Evolutionary conservation across 352 stramenopile species (phyloP), one percentile per base, ranked within the genome.

Genomic region (Phytophthora ohioensis): DNA sequence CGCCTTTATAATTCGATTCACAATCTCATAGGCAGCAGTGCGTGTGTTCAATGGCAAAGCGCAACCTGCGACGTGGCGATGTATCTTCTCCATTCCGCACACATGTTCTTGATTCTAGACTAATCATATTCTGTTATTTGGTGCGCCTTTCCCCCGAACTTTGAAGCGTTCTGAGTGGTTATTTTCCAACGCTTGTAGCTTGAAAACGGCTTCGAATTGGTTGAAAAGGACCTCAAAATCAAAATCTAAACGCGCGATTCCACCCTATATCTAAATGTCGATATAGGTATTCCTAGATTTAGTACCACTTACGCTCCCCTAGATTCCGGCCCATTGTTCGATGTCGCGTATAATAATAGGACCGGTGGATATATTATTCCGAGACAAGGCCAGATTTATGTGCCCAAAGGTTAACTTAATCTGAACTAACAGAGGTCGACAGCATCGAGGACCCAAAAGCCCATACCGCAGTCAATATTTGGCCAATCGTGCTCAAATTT

Each of bases 211-310:
- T 53, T 42, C 11, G 41, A 21, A 60, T 60, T 60, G 53, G 38
- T 27, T 39, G 2, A 60, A 60, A 59, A 0, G 0, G 32, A 57
- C 5, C 32, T 43, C 34, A 57, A 43, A 57, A 45, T 15, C 49
- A 9, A 3, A 57, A n/a, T 57, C 32, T 57, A 30, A 13, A 49
- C 35, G 11, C 36, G 5, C 8, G 8, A 35, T 58, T 58, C 0
- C 8, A 58, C 34, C 52, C 6, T 58, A 58, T 46, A 58, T 58
- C 52, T 58, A 58, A 58, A 58, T 58, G 52, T 58, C 10, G n/a
- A 46, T 58, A 36, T 58, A 47, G n/a, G 52, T 58, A 48, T 58
- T 46, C n/a, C 34, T 46, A 45, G 1, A 57, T 11, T 15, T 51
- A 35, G 45, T 54, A 54, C 47, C 10, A 9, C 2, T 54, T 54